Evolutionary conservation across 352 stramenopile species (phyloP).

Genomic region (Phytophthora pisi): DNA sequence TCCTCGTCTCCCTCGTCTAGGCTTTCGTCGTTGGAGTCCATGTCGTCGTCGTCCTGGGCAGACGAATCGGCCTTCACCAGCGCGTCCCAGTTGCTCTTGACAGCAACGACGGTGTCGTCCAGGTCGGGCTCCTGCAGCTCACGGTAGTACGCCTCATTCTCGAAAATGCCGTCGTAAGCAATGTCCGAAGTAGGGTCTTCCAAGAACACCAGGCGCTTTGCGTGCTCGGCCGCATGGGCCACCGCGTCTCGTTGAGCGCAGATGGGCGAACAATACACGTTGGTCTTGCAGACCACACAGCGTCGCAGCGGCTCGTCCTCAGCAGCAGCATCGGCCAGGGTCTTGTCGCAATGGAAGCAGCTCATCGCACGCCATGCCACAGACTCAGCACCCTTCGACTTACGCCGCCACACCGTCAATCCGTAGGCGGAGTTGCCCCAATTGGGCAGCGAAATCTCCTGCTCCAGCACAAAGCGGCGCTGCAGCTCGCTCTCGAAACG

Average conservation of each 20-base stretch:
- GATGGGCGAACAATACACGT: slow-evolving; percentile 72
- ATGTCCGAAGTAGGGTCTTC: slow-evolving; percentile 53
- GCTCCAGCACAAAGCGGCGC: slow-evolving; percentile 53
- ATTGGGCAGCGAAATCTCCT: slow-evolving; percentile 70
- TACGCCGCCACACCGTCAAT: slow-evolving; percentile 75
- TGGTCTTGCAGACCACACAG: slow-evolving; percentile 80
- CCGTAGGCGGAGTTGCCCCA: slow-evolving; percentile 83
- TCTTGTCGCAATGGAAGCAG: slow-evolving; percentile 63
- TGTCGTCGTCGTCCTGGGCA: slow-evolving; percentile 8
- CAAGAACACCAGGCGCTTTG: slow-evolving; percentile 71
- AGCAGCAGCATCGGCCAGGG: slow-evolving; percentile 37
- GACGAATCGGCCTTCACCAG: slow-evolving; percentile 32
- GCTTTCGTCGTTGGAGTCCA: slow-evolving; percentile 20
- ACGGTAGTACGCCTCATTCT: slow-evolving; percentile 66
- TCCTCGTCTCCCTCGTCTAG: slow-evolving; percentile 36
- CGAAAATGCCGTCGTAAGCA: slow-evolving; percentile 45
- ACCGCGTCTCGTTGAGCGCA: slow-evolving; percentile 49
- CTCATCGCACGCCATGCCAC: slow-evolving; percentile 39
- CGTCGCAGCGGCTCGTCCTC: slow-evolving; percentile 57
- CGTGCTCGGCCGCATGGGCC: slow-evolving; percentile 69
- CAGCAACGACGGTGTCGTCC: slow-evolving; percentile 45
- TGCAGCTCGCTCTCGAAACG: slow-evolving; percentile 71
- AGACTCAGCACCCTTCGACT: slow-evolving; percentile 22
- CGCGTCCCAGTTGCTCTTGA: slow-evolving; percentile 53
- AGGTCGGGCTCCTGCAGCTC: slow-evolving; percentile 45